Percentiles rank a stretch among this genome's conserved stretches.
Evolutionary conservation across 495 filamentous ascomycete species (phyloP).

Genomic region (Mytilinidion resinicola): DNA sequence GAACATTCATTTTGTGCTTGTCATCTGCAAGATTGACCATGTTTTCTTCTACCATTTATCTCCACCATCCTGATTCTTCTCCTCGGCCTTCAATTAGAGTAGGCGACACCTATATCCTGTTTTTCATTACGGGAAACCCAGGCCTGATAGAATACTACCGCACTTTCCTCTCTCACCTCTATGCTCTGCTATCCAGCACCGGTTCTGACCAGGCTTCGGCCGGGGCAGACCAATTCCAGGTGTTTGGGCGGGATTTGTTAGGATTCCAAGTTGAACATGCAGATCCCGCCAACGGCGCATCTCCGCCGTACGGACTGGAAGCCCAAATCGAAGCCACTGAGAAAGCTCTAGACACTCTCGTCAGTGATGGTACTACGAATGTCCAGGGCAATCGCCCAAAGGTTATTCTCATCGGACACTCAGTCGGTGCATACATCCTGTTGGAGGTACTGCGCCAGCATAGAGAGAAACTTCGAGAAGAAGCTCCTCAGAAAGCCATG

Average conservation of each 20-base stretch:
- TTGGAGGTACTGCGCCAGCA: constrained; percentile 26
- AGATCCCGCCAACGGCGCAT: background rate
- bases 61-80: too few relatives aligned
- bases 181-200: constrained; percentile 24
- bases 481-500: background rate
- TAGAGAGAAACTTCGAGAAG: background rate
- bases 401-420: constrained; percentile 60
- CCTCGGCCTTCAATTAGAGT: too few relatives aligned
- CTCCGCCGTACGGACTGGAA: constrained; percentile 41
- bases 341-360: constrained; percentile 29
- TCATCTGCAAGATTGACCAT: too few relatives aligned
- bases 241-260: constrained; percentile 65
- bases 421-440: constrained; percentile 33
- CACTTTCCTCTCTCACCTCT: constrained; percentile 57
- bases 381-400: constrained; percentile 26
- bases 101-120: constrained; percentile 36
- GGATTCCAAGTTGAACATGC: constrained; percentile 57
- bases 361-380: background rate
- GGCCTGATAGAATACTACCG: constrained; percentile 78
- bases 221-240: constrained; percentile 38
- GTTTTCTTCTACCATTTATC: too few relatives aligned
- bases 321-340: constrained; percentile 54
- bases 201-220: constrained; percentile 10
- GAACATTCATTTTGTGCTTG: too few relatives aligned
- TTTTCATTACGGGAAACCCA: constrained; percentile 82